Conservation (phyloP, 768 basidiomycete genomes). For the Xerocomellus amylosporus region DNA sequence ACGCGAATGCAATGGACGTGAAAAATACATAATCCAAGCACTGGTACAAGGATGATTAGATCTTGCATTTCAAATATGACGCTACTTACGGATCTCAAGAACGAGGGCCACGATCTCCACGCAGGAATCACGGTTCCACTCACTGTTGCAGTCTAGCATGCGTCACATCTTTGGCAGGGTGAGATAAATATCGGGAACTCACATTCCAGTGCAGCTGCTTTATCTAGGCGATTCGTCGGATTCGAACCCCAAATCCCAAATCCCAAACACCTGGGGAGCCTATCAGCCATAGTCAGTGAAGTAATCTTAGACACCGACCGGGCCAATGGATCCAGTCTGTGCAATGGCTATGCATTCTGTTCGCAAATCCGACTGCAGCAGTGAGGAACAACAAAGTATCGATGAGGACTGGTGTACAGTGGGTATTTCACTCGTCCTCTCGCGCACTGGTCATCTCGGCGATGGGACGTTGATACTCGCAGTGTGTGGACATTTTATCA, state of each 20-base stretch:
- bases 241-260: conserved; percentile 57
- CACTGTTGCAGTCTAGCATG: conserved; percentile 56
- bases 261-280: conserved; percentile 28
- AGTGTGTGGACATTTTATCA: no score
- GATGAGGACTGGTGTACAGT: no score
- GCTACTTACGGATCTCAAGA: conserved; percentile 51
- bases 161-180: conserved; percentile 6
- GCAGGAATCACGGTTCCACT: conserved; percentile 67
- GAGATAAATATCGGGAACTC: conserved; percentile 17
- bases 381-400: conserved; percentile 1
- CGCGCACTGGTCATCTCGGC: no score
- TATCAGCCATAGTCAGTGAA: conserved; percentile 11
- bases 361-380: conserved; percentile 53
- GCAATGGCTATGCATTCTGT: conserved; percentile 47
- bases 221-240: conserved; percentile 28
- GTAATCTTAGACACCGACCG: conserved; percentile 27
- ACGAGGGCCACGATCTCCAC: conserved; percentile 63
- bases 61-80: neutral
- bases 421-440: no score
- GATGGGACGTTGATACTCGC: no score
- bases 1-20: conserved; percentile 63
- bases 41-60: conserved; percentile 32
- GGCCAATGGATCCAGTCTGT: conserved; percentile 30
- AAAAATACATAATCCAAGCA: conserved; percentile 59
- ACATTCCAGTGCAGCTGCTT: conserved; percentile 47